Base-by-base conservation (phyloP, 2,329 filamentous ascomycete genomes). In the Coleophoma crateriformis region DNA sequence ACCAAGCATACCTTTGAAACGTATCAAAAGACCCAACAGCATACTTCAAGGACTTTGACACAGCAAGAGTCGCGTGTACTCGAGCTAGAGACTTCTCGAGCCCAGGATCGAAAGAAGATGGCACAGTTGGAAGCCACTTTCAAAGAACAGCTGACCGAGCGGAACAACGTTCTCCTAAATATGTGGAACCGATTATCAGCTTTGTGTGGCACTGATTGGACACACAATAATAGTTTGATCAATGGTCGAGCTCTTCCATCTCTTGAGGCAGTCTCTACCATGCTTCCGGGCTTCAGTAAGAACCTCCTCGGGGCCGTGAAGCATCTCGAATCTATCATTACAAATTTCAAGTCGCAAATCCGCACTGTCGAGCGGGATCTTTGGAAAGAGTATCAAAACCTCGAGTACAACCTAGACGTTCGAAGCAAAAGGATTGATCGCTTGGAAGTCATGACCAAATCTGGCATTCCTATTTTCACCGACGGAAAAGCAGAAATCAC, bases 141-240 rank as follows among this genome's bases (percentile, higher is more conserved):
- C 68, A 88, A 87, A 58, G 91, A 96, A 47, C 90, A 97, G 69
- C 78, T 97, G 37, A 80, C 79, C 40, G 94, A 97, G 69, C 85
- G 94, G 49, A 96, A 97, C 69, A 87, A 88, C 52, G 75, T 99
- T 47, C 77, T 97, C 15, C 79, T 96, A 19, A 78, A 83, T n/a
- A 73, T 97, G 5, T 99, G 94, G 94, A 92, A 92, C 55, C 81
- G 88, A 42, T 77, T 99, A 8, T 91, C 89, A 3, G 78, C 82
- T 0, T 77, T 97, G 40, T 97, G 94, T 61, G 94, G 94, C 11
- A 79, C 83, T 0, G 94, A 97, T 63, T 99, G 94, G 92, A 82
- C 88, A 4, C 88, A 96, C 66, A 84, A 86, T 61, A 91, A 97
- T 67, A 87, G 86, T 50, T 81, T 96, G 20, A 88, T 97, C 63